Conservation (phyloP, 2,329 filamentous ascomycete species). For the Neurospora sp. region DNA sequence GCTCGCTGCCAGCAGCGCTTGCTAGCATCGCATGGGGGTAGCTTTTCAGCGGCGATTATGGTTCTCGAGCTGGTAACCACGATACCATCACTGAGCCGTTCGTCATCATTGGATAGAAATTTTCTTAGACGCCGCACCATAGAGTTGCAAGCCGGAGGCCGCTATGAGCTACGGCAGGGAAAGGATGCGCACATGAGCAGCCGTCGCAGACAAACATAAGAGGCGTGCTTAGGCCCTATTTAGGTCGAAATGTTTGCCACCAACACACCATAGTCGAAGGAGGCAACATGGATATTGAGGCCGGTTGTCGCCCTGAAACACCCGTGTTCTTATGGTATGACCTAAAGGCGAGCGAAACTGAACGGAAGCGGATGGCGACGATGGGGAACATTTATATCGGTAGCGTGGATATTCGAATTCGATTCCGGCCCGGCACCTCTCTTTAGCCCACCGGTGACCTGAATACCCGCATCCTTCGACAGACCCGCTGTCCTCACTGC, state of each 20-base stretch:
- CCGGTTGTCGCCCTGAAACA: not conserved
- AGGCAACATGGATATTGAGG: not conserved
- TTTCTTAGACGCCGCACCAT: not conserved
- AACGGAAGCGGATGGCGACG: not conserved
- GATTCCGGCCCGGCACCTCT: not conserved
- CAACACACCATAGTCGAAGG: not conserved
- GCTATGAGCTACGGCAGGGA: not conserved
- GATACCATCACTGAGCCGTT: not conserved
- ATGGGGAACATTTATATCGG: not conserved
- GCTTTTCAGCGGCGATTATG: not conserved
- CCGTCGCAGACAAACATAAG: not conserved
- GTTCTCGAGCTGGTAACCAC: not conserved
- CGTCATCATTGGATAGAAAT: not conserved
- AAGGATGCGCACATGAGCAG: not conserved
- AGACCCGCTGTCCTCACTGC: not conserved
- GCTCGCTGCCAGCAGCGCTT: not conserved
- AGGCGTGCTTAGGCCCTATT: not conserved
- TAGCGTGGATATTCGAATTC: not conserved
- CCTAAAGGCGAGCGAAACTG: not conserved
- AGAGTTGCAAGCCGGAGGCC: not conserved
- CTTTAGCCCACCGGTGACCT: not conserved
- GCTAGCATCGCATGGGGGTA: not conserved
- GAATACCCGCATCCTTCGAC: not conserved
- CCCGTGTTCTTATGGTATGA: not conserved
- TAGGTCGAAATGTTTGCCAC: not conserved